These are phyloP conservation scores for Xanthoparmelia taractica DNA, from an alignment of 495 filamentous ascomycete species.

Conservation along the genomic window DNA sequence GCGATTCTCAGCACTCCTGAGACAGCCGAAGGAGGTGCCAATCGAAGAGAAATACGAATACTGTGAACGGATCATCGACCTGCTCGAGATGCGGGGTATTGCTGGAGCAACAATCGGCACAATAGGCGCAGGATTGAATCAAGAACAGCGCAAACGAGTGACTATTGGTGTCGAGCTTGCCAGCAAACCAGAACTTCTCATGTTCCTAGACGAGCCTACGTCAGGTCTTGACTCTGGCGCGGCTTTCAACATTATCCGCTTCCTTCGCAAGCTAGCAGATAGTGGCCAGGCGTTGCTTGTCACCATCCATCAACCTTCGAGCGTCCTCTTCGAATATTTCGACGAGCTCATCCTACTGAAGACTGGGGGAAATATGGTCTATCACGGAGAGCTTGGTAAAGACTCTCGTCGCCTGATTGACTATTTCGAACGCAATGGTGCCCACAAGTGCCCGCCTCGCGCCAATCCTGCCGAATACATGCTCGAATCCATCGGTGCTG, in stretches of 20 bases:
- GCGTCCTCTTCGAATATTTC: constrained; percentile 77
- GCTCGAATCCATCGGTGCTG: constrained; percentile 59
- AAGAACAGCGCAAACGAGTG: constrained; percentile 85
- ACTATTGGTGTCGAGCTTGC: constrained; percentile 87
- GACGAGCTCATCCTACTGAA: constrained; percentile 59
- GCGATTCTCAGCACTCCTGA: constrained; percentile 71
- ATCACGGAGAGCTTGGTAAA: constrained; percentile 53
- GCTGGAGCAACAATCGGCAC: constrained; percentile 79
- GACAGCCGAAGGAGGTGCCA: constrained; percentile 64
- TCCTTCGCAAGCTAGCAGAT: constrained; percentile 73
- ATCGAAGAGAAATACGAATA: constrained; percentile 71
- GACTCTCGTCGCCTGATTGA: constrained; percentile 49
- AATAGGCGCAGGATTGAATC: constrained; percentile 68
- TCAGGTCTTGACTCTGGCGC: constrained; percentile 78
- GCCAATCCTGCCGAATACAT: constrained; percentile 64
- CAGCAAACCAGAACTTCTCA: constrained; percentile 72
- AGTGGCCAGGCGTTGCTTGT: constrained; percentile 83
- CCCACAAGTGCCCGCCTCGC: constrained; percentile 46
- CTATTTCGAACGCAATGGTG: constrained; percentile 59
- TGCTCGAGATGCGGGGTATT: constrained; percentile 76
- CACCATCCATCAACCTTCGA: constrained; percentile 81
- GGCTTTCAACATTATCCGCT: constrained; percentile 84
- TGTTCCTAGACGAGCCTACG: constrained; percentile 89
- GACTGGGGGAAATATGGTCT: constrained; percentile 56
- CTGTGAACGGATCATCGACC: constrained; percentile 71